These are phyloP conservation scores for Colletotrichum ledebouriae DNA, from an alignment of 2,329 filamentous ascomycete genomes.

Conservation along the genomic window DNA sequence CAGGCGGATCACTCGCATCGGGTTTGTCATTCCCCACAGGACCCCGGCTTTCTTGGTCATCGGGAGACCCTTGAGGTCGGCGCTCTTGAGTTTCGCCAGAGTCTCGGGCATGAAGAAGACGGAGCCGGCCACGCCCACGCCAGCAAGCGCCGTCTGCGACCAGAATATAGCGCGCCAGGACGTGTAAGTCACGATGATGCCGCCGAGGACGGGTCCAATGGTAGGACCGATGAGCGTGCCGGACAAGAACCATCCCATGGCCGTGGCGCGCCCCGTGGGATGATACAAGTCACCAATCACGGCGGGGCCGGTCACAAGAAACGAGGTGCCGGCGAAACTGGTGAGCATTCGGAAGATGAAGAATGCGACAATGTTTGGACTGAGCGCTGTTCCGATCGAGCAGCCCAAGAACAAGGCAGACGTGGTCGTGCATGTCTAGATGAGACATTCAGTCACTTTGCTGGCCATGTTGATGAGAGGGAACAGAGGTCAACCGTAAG, in stretches of 20 bases:
- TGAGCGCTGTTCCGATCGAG: slow-evolving; percentile 74
- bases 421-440: slow-evolving; percentile 41
- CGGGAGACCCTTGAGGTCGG: slow-evolving; percentile 70
- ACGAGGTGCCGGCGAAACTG: slow-evolving; percentile 78
- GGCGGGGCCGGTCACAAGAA: slow-evolving; percentile 75
- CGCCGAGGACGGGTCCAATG: slow-evolving; percentile 74
- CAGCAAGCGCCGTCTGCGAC: slow-evolving; percentile 75
- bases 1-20: slow-evolving; percentile 72
- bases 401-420: slow-evolving; percentile 70
- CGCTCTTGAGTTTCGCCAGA: slow-evolving; percentile 71
- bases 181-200: slow-evolving; percentile 77
- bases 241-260: slow-evolving; percentile 75
- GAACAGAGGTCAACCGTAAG: neutral
- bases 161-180: slow-evolving; percentile 80
- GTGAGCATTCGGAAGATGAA: slow-evolving; percentile 79
- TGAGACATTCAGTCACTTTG: slow-evolving; percentile 2
- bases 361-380: slow-evolving; percentile 74
- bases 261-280: slow-evolving; percentile 74
- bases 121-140: slow-evolving; percentile 65
- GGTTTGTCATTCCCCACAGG: slow-evolving; percentile 69
- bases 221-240: slow-evolving; percentile 77
- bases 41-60: slow-evolving; percentile 56
- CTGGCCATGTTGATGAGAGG: neutral
- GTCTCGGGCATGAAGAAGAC: slow-evolving; percentile 77
- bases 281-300: slow-evolving; percentile 71